phyloP scores from a whole-genome alignment of 164 flowering plant genomes.

The Nymphaea thermarum region DNA sequence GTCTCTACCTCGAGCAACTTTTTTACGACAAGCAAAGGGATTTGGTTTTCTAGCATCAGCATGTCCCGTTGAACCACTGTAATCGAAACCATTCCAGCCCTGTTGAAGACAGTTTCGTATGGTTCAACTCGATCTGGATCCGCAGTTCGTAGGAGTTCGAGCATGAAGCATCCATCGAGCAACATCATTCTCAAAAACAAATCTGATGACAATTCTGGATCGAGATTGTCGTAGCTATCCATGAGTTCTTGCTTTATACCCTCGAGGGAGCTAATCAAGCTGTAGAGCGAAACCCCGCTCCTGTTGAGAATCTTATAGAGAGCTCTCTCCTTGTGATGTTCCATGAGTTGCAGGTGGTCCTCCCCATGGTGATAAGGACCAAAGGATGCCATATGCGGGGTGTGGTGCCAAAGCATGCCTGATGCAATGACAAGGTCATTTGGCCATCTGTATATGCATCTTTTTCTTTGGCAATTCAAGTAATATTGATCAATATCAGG shows the following conservation, averaged over 20 bases:
- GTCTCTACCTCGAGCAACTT: not conserved
- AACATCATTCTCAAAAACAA: slow-evolving; percentile 9
- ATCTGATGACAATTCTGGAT: not conserved
- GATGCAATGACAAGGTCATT: not conserved
- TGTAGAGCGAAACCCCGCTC: not conserved
- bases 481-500: too few species aligned
- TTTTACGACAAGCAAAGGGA: slow-evolving; percentile 5
- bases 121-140: too few species aligned
- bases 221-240: not conserved
- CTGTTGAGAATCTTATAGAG: not conserved
- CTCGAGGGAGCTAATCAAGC: not conserved
- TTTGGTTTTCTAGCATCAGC: slow-evolving; percentile 15
- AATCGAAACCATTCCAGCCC: slow-evolving; percentile 2
- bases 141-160: slow-evolving; percentile 1
- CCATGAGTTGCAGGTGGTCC: slow-evolving; percentile 5
- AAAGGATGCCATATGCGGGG: slow-evolving; percentile 8
- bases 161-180: slow-evolving; percentile 13
- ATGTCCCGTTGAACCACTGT: slow-evolving; percentile 6
- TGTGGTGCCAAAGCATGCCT: not conserved
- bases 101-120: slow-evolving; percentile 7
- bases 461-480: too few species aligned
- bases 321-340: slow-evolving; percentile 9
- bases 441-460: not conserved
- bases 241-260: not conserved
- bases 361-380: slow-evolving; percentile 11